Conservation (phyloP, 2,329 filamentous ascomycete species). For the Epichloe uncinata region DNA sequence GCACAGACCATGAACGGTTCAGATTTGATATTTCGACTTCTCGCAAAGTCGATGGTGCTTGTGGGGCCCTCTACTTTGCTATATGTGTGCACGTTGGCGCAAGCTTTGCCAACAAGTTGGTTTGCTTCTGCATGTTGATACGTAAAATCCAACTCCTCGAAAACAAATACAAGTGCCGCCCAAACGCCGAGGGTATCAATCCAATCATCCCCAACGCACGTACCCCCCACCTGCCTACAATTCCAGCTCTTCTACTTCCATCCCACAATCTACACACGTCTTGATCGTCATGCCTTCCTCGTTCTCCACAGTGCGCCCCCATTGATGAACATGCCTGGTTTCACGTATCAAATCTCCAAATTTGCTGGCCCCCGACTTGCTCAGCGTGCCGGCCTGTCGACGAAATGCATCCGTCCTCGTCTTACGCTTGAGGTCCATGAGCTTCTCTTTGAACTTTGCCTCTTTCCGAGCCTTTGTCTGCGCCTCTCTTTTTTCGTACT, state of each 20-base stretch:
- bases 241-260: constrained; percentile 67
- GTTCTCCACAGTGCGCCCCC: constrained; percentile 57
- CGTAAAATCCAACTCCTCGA: neutral
- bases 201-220: neutral
- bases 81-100: no score
- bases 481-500: constrained; percentile 66
- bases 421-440: constrained; percentile 83
- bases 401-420: constrained; percentile 85
- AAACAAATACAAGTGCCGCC: neutral
- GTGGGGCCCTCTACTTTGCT: no score
- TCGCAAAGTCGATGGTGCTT: no score
- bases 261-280: constrained; percentile 62
- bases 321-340: constrained; percentile 78
- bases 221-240: constrained; percentile 25
- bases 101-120: no score
- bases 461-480: constrained; percentile 82
- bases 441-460: constrained; percentile 78
- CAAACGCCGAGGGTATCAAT: constrained; percentile 1
- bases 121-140: no score
- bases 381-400: constrained; percentile 49
- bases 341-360: constrained; percentile 69
- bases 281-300: constrained; percentile 66
- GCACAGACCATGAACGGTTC: no score
- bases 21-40: no score
- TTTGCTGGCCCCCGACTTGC: constrained; percentile 35